Percentiles rank a stretch among this genome's conserved stretches.
phyloP scores from a whole-genome alignment of 768 basidiomycete genomes.

The Kwoniella dejecticola region DNA sequence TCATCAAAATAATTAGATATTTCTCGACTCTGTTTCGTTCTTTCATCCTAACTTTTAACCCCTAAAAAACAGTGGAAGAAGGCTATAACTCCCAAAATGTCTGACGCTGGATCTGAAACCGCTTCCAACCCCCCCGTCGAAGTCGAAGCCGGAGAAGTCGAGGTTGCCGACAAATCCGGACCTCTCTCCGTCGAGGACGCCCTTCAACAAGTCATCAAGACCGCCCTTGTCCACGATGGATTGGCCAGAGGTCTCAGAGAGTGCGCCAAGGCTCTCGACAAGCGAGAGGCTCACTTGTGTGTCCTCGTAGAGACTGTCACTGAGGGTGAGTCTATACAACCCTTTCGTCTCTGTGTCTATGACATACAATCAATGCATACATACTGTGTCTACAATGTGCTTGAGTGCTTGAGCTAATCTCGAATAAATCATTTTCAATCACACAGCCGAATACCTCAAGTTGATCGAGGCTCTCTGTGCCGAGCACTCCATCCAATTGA shows the following conservation, averaged over 20 bases:
- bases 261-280: conserved; percentile 96
- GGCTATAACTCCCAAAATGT: conserved; percentile 52
- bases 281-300: conserved; percentile 96
- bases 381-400: too few relatives aligned
- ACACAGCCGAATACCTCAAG: conserved; percentile 91
- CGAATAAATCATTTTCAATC: background rate
- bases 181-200: conserved; percentile 91
- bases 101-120: conserved; percentile 57
- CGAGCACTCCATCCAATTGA: conserved; percentile 98
- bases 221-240: conserved; percentile 95
- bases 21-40: too few relatives aligned
- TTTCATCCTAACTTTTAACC: conserved; percentile 17
- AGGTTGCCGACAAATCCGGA: conserved; percentile 81
- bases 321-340: conserved; percentile 60
- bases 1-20: too few relatives aligned
- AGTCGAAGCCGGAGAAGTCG: conserved; percentile 73
- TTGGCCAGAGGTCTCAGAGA: conserved; percentile 97
- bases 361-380: background rate
- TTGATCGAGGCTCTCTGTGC: conserved; percentile 99
- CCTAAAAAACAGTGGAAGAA: conserved; percentile 50
- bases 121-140: conserved; percentile 55
- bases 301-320: conserved; percentile 99
- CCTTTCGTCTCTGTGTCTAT: background rate
- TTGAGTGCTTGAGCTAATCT: background rate
- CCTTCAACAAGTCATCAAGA: conserved; percentile 94